Base-by-base conservation (phyloP, 371 early-diverging fungal species). In the Rhizopus stolonifer region DNA sequence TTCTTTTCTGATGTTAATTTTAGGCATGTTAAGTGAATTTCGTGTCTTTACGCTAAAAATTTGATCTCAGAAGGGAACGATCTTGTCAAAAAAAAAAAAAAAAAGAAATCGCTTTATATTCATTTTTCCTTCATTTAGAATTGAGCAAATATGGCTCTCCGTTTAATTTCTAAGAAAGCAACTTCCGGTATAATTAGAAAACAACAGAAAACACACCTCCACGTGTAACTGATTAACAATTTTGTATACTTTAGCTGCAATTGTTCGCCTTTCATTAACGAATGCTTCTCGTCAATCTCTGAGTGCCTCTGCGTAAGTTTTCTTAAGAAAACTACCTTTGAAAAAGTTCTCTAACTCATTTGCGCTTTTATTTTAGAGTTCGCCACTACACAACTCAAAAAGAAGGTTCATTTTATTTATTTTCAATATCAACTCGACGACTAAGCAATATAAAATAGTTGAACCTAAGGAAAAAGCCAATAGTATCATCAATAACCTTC, bases 401-500 rank as follows among this genome's bases (percentile, higher is more conserved):
- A 52, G 52, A 64, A 64, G 64, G 64, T 59, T 4, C 4, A 29
- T 17, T 45, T n/a, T n/a, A n/a, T n/a, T n/a, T n/a, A n/a, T n/a
- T n/a, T n/a, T n/a, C n/a, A n/a, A n/a, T n/a, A n/a, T n/a, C n/a
- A n/a, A n/a, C n/a, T n/a, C n/a, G n/a, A n/a, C n/a, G n/a, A n/a
- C n/a, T n/a, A n/a, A n/a, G n/a, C n/a, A n/a, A n/a, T n/a, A n/a
- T n/a, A n/a, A n/a, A n/a, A 29, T 54, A 64, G 61, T 43, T 19
- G 82, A 80, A 21, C 85, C 88, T 57, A 72, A 77, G 64, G 67
- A 79, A 44, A 89, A 90, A 79, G 95, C 95, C 49, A 77, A 80
- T 65, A 85, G 90, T 75, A 82, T 96, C 64, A 86, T 97, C 68
- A 90, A 92, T 64, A 71, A 86, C 32, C 88, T 96, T 69, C 98